A percentile compares a stretch with the other conserved stretches of the same genome.
These are phyloP conservation scores for Leccinum obscurum DNA, from an alignment of 768 basidiomycete species.

Conservation along the genomic window DNA sequence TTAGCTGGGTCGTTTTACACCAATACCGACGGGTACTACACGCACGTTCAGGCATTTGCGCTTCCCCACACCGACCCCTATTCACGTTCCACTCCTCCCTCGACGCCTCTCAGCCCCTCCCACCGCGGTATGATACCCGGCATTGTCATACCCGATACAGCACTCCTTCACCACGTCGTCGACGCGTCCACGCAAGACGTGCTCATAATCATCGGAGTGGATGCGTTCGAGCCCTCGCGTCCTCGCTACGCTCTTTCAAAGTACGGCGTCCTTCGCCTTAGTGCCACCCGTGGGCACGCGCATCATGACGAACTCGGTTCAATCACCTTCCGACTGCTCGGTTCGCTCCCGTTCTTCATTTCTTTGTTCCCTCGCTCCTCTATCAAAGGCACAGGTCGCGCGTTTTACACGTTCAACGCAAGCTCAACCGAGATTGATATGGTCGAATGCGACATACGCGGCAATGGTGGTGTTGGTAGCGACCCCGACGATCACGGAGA, in stretches of 20 bases:
- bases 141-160: neutral
- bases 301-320: neutral
- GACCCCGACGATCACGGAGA: neutral
- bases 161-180: slow-evolving; percentile 14
- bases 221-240: neutral
- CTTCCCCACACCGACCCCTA: slow-evolving; percentile 5
- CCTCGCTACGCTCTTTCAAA: neutral
- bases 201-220: slow-evolving; percentile 10
- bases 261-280: slow-evolving; percentile 14
- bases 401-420: neutral
- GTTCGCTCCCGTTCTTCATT: neutral
- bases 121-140: slow-evolving; percentile 12
- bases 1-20: slow-evolving; percentile 8
- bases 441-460: slow-evolving; percentile 18
- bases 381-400: slow-evolving; percentile 17
- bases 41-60: slow-evolving; percentile 14
- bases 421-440: neutral
- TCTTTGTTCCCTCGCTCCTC: slow-evolving; percentile 8
- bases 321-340: slow-evolving; percentile 9
- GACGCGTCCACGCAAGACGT: slow-evolving; percentile 13
- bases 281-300: neutral
- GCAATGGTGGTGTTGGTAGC: neutral
- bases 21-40: neutral
- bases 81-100: neutral
- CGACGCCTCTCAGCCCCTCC: slow-evolving; percentile 6